A percentile compares a stretch with the other conserved stretches of the same genome.
These are phyloP conservation scores for Acer yangbiense DNA, from an alignment of 345 rosid genomes.

Conservation along the genomic window DNA sequence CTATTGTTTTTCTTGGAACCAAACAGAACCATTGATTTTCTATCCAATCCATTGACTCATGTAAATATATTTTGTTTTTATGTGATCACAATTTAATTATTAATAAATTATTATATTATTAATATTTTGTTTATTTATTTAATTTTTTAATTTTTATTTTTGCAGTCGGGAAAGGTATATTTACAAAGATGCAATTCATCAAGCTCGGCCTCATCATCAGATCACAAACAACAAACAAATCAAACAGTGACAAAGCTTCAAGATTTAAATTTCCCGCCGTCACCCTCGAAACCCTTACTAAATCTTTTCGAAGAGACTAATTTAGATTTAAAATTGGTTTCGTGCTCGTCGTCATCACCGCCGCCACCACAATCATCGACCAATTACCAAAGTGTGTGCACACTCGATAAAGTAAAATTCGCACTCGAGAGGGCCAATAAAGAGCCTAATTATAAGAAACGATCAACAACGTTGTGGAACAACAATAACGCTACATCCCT, in stretches of 20 bases:
- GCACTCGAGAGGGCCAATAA: conserved; percentile 76
- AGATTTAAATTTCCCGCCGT: conserved; percentile 72
- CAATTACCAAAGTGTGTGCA: conserved; percentile 79
- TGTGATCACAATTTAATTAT: background rate
- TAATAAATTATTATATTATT: background rate
- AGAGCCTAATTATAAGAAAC: conserved; percentile 50
- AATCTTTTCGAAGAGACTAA: conserved; percentile 56
- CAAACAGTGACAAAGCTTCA: conserved; percentile 58
- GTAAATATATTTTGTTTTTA: no score
- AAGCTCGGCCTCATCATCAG: conserved; percentile 41
- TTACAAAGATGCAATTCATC: conserved; percentile 65
- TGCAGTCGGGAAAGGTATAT: conserved; percentile 90
- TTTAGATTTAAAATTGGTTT: conserved; percentile 47
- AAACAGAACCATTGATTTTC: conserved; percentile 2
- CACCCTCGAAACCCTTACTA: conserved; percentile 33
- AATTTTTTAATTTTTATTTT: conserved; percentile 23
- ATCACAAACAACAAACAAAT: conserved; percentile 38
- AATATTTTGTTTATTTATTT: no score
- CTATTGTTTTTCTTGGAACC: background rate
- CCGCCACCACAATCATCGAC: conserved; percentile 26
- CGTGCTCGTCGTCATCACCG: conserved; percentile 7
- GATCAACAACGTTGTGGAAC: conserved; percentile 30
- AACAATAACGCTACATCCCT: conserved; percentile 20
- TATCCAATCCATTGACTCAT: background rate
- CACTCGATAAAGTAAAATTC: conserved; percentile 78